phyloP scores from a whole-genome alignment of 768 basidiomycete genomes.

The Hortiboletus flavorubellus region DNA sequence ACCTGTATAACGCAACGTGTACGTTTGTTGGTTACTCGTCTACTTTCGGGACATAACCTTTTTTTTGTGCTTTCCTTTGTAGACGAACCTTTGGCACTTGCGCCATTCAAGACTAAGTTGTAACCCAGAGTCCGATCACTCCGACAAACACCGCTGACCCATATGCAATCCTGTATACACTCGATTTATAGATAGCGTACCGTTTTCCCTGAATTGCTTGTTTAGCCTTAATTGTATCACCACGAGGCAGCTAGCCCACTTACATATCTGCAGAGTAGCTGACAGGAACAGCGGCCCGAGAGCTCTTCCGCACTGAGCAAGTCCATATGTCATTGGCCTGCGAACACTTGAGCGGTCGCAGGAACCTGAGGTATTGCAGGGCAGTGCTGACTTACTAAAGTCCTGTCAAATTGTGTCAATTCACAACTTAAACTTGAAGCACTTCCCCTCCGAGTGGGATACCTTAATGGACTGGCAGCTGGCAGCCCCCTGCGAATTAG shows the following conservation, averaged over 20 bases:
- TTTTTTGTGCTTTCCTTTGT: neutral
- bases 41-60: neutral
- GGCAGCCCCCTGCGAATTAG: too few species aligned
- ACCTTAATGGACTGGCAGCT: too few species aligned
- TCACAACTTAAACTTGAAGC: too few species aligned
- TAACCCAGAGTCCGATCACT: neutral
- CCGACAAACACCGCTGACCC: neutral
- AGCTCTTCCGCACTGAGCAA: neutral
- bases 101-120: constrained; percentile 23
- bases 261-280: neutral
- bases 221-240: neutral
- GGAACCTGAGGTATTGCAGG: too few species aligned
- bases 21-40: constrained; percentile 11
- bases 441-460: too few species aligned
- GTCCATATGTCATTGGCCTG: neutral
- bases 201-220: neutral
- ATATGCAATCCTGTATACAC: neutral
- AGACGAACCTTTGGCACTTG: constrained; percentile 33
- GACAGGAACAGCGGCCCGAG: neutral
- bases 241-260: neutral
- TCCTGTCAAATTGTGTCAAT: too few species aligned
- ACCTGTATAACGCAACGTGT: constrained; percentile 33
- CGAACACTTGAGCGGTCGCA: neutral
- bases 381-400: too few species aligned
- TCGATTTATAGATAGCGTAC: neutral